Percentiles rank a stretch among this genome's conserved stretches.
Evolutionary conservation across 2,329 filamentous ascomycete genomes (phyloP).

Genomic region (Monosporascus sp.): DNA sequence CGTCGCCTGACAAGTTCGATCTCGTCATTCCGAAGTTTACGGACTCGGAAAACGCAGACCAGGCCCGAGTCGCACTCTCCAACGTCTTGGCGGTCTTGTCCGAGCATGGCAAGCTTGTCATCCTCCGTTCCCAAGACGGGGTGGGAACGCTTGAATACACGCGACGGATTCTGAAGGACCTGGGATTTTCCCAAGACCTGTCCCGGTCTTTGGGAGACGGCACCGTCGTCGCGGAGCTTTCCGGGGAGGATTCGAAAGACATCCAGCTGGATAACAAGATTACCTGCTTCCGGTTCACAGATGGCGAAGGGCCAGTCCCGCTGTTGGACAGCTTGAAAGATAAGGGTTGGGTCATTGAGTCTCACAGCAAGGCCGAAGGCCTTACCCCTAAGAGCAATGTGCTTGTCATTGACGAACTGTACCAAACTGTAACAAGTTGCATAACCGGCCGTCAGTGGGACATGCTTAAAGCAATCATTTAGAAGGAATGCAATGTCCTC

Average conservation of each 20-base stretch:
- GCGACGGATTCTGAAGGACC: neutral
- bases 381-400: neutral
- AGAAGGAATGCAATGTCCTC: neutral
- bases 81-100: neutral
- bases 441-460: neutral
- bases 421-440: neutral
- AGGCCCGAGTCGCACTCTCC: neutral
- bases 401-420: neutral
- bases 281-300: neutral
- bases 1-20: neutral
- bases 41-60: neutral
- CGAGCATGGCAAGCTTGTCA: neutral
- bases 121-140: neutral
- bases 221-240: neutral
- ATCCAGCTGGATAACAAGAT: neutral
- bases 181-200: neutral
- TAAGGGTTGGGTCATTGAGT: neutral
- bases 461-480: neutral
- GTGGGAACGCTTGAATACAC: neutral
- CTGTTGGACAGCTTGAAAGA: neutral
- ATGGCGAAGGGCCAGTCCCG: neutral
- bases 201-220: neutral
- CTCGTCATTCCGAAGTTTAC: neutral
- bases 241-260: neutral
- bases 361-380: neutral